A percentile compares a stretch with the other conserved stretches of the same genome.
Conservation (phyloP, 1,284 basidiomycete genomes). For the Xanthoconium separans region DNA sequence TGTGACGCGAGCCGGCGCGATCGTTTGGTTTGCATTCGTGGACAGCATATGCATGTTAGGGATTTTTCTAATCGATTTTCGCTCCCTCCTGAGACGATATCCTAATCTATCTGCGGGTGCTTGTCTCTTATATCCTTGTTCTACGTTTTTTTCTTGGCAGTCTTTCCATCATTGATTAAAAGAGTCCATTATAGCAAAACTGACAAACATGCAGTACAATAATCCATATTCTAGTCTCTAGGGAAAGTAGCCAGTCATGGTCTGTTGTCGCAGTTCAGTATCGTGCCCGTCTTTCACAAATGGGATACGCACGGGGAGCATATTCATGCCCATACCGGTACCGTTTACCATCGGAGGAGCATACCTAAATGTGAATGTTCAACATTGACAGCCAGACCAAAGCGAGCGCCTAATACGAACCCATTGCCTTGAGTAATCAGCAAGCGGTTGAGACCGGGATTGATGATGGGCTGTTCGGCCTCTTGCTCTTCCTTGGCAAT, state of each 20-base stretch:
- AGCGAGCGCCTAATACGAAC: slow-evolving; percentile 31
- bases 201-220: slow-evolving; percentile 24
- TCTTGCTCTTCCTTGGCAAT: slow-evolving; percentile 86
- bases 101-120: neutral
- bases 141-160: slow-evolving; percentile 20
- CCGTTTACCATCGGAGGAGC: slow-evolving; percentile 48
- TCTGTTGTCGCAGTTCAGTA: slow-evolving; percentile 21
- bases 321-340: slow-evolving; percentile 35
- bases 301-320: slow-evolving; percentile 42
- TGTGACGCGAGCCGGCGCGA: slow-evolving; percentile 38
- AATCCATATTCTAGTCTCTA: slow-evolving; percentile 17
- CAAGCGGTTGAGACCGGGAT: slow-evolving; percentile 63
- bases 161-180: neutral
- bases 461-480: slow-evolving; percentile 79
- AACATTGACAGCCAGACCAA: neutral
- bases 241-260: slow-evolving; percentile 32
- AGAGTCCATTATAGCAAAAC: slow-evolving; percentile 28
- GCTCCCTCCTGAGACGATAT: neutral
- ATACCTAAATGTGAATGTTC: slow-evolving; percentile 33
- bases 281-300: neutral
- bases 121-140: neutral
- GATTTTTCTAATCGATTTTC: slow-evolving; percentile 22
- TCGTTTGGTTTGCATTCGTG: neutral
- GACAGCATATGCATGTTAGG: slow-evolving; percentile 18
- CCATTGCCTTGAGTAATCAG: slow-evolving; percentile 72